A percentile compares a stretch with the other conserved stretches of the same genome.
Conservation (phyloP, 768 basidiomycete species). For the Tremella yokohamensis region DNA sequence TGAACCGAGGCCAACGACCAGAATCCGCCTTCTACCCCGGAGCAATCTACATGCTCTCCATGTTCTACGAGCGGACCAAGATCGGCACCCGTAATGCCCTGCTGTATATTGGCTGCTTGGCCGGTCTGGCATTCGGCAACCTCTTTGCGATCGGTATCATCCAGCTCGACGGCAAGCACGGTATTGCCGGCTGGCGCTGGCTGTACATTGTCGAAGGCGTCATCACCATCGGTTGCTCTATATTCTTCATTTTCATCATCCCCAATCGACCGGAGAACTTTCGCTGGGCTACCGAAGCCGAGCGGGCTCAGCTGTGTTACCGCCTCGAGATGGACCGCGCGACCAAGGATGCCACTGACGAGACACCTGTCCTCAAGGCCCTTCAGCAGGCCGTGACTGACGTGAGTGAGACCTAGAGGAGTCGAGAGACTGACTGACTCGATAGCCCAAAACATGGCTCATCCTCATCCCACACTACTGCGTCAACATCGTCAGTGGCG, state of each 20-base stretch:
- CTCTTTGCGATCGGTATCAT: slow-evolving; percentile 46
- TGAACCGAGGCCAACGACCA: no score
- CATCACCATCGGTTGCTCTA: slow-evolving; percentile 18
- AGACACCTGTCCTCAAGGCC: slow-evolving; percentile 23
- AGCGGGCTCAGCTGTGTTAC: slow-evolving; percentile 35
- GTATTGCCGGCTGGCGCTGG: slow-evolving; percentile 48
- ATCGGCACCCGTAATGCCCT: slow-evolving; percentile 45
- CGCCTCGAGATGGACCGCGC: slow-evolving; percentile 40
- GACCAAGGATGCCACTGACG: slow-evolving; percentile 38
- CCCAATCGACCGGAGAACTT: slow-evolving; percentile 79
- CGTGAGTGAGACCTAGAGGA: slow-evolving; percentile 7
- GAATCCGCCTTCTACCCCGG: slow-evolving; percentile 47
- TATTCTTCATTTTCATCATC: slow-evolving; percentile 40
- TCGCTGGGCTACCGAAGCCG: slow-evolving; percentile 57
- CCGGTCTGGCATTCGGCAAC: slow-evolving; percentile 44
- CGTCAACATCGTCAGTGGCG: slow-evolving; percentile 37
- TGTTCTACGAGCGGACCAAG: slow-evolving; percentile 37
- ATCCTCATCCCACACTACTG: slow-evolving; percentile 6
- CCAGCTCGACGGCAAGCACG: slow-evolving; percentile 32
- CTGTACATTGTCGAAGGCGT: slow-evolving; percentile 34
- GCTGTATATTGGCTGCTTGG: slow-evolving; percentile 39
- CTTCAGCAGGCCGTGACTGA: slow-evolving; percentile 40
- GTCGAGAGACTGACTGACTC: background rate
- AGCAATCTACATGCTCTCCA: slow-evolving; percentile 41
- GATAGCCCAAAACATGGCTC: slow-evolving; percentile 12